These are phyloP conservation scores for Nemania abortiva DNA, from an alignment of 2,329 filamentous ascomycete genomes.

Conservation along the genomic window DNA sequence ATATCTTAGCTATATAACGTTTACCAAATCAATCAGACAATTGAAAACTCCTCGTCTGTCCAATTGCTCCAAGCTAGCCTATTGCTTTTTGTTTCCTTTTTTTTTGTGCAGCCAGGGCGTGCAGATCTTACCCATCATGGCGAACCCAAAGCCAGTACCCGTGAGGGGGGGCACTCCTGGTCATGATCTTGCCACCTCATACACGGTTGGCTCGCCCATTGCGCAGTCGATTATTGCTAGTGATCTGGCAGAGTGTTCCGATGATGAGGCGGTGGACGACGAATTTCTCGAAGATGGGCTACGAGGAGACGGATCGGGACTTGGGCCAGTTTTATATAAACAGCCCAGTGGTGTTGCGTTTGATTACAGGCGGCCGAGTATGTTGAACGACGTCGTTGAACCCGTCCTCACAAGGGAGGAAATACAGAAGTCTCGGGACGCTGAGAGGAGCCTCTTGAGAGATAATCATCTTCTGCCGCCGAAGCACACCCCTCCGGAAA, in stretches of 20 bases:
- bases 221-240: conserved; percentile 74
- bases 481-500: conserved; percentile 60
- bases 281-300: conserved; percentile 50
- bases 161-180: conserved; percentile 36
- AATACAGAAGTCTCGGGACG: conserved; percentile 66
- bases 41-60: not conserved
- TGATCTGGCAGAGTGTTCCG: conserved; percentile 74
- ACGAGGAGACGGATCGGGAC: conserved; percentile 51
- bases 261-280: conserved; percentile 60
- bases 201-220: conserved; percentile 72
- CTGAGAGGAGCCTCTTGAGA: conserved; percentile 70
- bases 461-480: conserved; percentile 75
- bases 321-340: conserved; percentile 72
- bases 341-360: conserved; percentile 82
- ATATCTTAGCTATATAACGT: not conserved
- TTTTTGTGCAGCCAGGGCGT: not conserved
- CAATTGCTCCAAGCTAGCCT: not conserved
- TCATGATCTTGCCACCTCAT: conserved; percentile 59
- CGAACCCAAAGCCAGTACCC: conserved; percentile 46
- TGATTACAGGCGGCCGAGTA: conserved; percentile 75
- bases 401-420: conserved; percentile 66
- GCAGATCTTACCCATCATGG: conserved; percentile 38
- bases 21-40: not conserved
- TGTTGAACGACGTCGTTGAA: conserved; percentile 69
- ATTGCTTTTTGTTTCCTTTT: not conserved